Evolutionary conservation across 768 basidiomycete genomes (phyloP), one percentile per base, ranked within the genome.

Genomic region (Nevesoporus exiguus): DNA sequence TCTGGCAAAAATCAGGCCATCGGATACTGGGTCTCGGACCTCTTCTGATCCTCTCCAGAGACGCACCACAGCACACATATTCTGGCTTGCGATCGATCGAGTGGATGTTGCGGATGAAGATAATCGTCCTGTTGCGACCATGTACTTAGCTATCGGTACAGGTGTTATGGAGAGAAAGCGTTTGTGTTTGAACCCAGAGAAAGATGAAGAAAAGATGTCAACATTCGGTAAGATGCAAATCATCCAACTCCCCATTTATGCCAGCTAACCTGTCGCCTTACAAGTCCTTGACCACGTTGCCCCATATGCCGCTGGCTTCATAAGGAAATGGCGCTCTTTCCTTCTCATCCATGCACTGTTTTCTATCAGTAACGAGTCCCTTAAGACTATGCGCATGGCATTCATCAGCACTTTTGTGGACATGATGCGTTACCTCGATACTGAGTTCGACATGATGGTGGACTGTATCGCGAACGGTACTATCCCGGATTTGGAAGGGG

Each of bases 291-390:
- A 39, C 11, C 48, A 52, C 22, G 14, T 51, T 17, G 58, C 59
- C 7, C 53, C 50, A 0, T 52, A 49, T 39, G 59, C 59, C 0
- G 24, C 37, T 0, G 27, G 29, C 14, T 60, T 56, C 30, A 42
- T 56, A 19, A 21, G 19, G 34, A 56, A 49, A 37, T 61, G 58
- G 54, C 30, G 53, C 9, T 42, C 58, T 33, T 60, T 60, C 22
- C 59, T 60, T 49, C 24, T 60, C 1, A 37, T 60, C 14, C 59
- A 50, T 19, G 59, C 31, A 3, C 44, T 60, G 3, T 60, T 56
- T 24, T 39, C 54, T 0, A 13, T 61, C 15, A 21, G 36, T 3
- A 56, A 41, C 45, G 52, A 15, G 41, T 39, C 45, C 27, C 31
- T 61, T 14, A 52, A 54, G 41, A 19, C 22, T 3, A 58, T 61